Base-by-base conservation (phyloP, 148 eudicot genomes). In the Vaccinium darrowii region DNA sequence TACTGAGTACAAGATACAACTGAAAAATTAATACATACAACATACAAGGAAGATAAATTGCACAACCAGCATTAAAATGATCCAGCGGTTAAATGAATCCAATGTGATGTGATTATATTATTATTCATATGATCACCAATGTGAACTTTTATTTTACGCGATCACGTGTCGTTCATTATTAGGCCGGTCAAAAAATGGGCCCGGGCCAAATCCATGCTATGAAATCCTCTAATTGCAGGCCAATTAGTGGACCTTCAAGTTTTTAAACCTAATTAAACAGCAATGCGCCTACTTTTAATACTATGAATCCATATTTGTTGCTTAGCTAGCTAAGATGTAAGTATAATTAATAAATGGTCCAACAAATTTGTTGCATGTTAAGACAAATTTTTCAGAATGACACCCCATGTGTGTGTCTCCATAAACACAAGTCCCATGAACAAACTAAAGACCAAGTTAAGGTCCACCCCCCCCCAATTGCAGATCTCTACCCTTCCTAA, bases 301-400 rank as follows among this genome's bases (percentile, higher is more conserved):
- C 36, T 8, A 25, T 21, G 67, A 67, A 67, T 67, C 30, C 15
- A 43, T 16, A 15, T 16, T 25, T 18, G 5, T 9, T 47, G 56
- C 56, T 11, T 43, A 43, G 47, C 47, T 43, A 8, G 75, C 10
- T 43, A 74, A 78, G 81, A 78, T 51, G 62, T 3, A n/a, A 54
- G 8, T 13, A 56, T 15, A 56, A 19, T 62, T 52, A 25, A 52
- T 51, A 58, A 51, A 23, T 51, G 56, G 80, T 78, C 60, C 80
- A 23, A 78, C 39, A 78, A 78, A 30, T 51, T 78, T 51, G 80
- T 52, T 78, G 43, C 53, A 52, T 78, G 47, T 52, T 52, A 43
- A 53, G 23, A 30, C 57, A 7, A 14, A 14, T 7, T 78, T 78
- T 52, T 27, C 81, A 51, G 5, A 53, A 15, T 15, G 81, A 78